Base-by-base conservation (phyloP, 116 monocot species). In the Iris pallida region DNA sequence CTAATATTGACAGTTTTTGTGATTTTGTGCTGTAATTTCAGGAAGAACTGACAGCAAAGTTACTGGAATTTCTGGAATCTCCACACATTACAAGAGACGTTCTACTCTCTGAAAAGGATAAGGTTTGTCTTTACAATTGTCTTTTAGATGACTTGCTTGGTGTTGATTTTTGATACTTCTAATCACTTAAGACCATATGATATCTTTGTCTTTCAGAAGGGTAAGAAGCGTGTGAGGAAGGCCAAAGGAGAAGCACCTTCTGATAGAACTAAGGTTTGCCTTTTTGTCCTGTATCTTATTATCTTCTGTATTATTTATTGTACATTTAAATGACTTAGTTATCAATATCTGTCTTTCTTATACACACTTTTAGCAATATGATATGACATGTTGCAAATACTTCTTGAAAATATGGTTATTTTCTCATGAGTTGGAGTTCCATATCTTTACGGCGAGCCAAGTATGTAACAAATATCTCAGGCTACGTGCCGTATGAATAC, bases 41-140 rank as follows among this genome's bases (percentile, higher is more conserved):
- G 95, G 95, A 92, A 69, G 97, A 97, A 45, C 48, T 97, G n/a
- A 40, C 46, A 8, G 70, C 66, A 68, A 90, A 90, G 53, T 56
- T 97, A 60, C 46, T 90, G 19, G 83, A 89, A 58, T 92, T 97
- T 73, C 71, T 97, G 63, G 85, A 78, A 60, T 84, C 87, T 69
- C 97, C 97, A 41, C 73, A 72, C 75, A 68, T 77, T 63, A 97
- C 85, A 4, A 85, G 87, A 65, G 97, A 97, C 79, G 69, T 90
- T 68, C 2, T 92, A 54, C 85, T 92, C 68, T 61, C 92, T 75
- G 87, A 92, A 14, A 71, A 73, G 16, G 76, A 78, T 40, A 65
- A 68, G 70, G 80, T 82, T 30, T 73, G 11, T 75, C 18, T 67
- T 64, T 71, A 18, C 47, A 12, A 61, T 68, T 68, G 53, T 44